phyloP scores from a whole-genome alignment of 108 stramenopile species.

The Chaetoceros muelleri region DNA sequence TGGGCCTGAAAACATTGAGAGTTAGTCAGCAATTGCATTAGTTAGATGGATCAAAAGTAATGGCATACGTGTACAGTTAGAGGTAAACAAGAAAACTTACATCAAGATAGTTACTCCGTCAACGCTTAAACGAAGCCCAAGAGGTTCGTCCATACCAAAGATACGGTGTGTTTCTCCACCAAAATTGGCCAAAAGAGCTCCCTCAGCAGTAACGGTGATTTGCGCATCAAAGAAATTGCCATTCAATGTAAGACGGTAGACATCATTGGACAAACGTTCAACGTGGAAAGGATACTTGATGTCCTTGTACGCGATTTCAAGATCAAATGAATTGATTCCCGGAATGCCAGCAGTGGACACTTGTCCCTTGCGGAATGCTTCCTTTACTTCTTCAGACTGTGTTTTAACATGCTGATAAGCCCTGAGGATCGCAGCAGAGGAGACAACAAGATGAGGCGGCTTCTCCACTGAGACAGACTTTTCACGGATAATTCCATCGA shows the following conservation, averaged over 20 bases:
- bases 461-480: constrained; percentile 71
- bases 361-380: constrained; percentile 86
- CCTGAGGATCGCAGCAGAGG: constrained; percentile 81
- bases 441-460: constrained; percentile 75
- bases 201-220: constrained; percentile 81
- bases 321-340: constrained; percentile 79
- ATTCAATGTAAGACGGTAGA: constrained; percentile 65
- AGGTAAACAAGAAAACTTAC: constrained; percentile 28
- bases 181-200: constrained; percentile 85
- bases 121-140: constrained; percentile 84
- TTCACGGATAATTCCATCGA: constrained; percentile 91
- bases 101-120: constrained; percentile 80
- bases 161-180: constrained; percentile 89
- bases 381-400: constrained; percentile 52
- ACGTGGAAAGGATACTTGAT: constrained; percentile 88
- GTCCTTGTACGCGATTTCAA: constrained; percentile 88
- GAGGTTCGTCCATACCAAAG: constrained; percentile 90
- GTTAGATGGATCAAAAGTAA: too few species aligned
- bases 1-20: constrained; percentile 52
- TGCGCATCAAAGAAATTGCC: constrained; percentile 58
- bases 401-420: constrained; percentile 82
- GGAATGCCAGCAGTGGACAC: constrained; percentile 71
- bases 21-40: constrained; percentile 3
- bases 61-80: not conserved
- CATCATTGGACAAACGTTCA: constrained; percentile 66